These are phyloP conservation scores for Coemansia sp. DNA, from an alignment of 371 early-diverging fungal genomes.

Conservation along the genomic window DNA sequence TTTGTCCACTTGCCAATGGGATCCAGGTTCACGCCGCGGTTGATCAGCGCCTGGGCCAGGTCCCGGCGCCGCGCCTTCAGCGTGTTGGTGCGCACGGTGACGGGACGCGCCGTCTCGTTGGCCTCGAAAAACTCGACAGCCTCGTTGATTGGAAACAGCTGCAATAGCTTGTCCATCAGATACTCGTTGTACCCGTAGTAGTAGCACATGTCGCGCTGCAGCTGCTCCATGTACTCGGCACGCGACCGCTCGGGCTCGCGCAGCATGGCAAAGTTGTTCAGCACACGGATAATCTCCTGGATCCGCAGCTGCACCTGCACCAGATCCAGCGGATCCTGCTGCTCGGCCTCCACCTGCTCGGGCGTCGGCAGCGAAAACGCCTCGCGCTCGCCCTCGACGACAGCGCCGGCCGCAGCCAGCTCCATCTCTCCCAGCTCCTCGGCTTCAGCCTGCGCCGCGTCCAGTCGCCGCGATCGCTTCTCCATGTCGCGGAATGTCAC, in stretches of 20 bases:
- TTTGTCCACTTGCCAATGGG: constrained; percentile 94
- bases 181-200: constrained; percentile 97
- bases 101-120: constrained; percentile 96
- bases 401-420: constrained; percentile 57
- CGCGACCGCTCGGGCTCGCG: constrained; percentile 76
- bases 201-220: constrained; percentile 80
- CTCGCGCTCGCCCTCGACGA: constrained; percentile 57
- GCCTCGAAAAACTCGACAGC: constrained; percentile 98
- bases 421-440: constrained; percentile 74
- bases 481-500: constrained; percentile 61
- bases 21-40: constrained; percentile 98
- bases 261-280: constrained; percentile 83
- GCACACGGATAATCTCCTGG: constrained; percentile 81
- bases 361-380: constrained; percentile 69
- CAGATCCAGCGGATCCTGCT: constrained; percentile 48
- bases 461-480: constrained; percentile 67
- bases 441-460: constrained; percentile 70
- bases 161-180: constrained; percentile 88
- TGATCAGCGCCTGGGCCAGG: constrained; percentile 90
- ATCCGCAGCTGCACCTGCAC: constrained; percentile 73
- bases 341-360: constrained; percentile 67
- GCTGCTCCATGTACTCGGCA: constrained; percentile 80
- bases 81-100: constrained; percentile 98
- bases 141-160: constrained; percentile 88
- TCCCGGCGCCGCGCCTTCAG: constrained; percentile 93